Conservation (phyloP, 345 rosid genomes). For the Aegle marmelos region DNA sequence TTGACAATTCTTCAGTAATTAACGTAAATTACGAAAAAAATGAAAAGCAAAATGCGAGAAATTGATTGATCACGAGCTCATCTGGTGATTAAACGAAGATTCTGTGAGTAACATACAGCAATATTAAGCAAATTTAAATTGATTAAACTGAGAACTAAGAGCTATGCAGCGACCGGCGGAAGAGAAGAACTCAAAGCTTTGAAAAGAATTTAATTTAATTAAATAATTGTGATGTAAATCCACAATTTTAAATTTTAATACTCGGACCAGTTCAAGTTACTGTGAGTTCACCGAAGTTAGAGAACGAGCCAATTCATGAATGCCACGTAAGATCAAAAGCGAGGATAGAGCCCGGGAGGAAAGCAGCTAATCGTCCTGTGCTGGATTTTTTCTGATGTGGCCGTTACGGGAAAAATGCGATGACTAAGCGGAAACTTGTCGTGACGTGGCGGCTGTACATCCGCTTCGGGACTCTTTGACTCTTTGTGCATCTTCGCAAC, state of each 20-base stretch:
- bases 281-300: background rate
- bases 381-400: background rate
- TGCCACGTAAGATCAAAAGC: background rate
- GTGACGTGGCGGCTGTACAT: background rate
- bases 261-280: background rate
- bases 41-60: background rate
- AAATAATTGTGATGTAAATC: background rate
- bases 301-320: background rate
- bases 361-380: too few relatives aligned
- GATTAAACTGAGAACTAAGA: background rate
- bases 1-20: background rate
- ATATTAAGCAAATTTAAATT: background rate
- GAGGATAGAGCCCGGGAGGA: too few relatives aligned
- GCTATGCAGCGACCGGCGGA: background rate
- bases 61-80: background rate
- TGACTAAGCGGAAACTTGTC: background rate
- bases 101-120: background rate
- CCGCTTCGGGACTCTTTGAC: background rate
- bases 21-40: background rate
- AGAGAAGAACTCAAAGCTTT: background rate
- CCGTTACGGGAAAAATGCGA: background rate
- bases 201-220: background rate
- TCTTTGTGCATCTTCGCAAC: background rate
- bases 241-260: background rate
- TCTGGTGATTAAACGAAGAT: background rate